Conservation (phyloP, 257 asterid species). For the Plantago major region DNA sequence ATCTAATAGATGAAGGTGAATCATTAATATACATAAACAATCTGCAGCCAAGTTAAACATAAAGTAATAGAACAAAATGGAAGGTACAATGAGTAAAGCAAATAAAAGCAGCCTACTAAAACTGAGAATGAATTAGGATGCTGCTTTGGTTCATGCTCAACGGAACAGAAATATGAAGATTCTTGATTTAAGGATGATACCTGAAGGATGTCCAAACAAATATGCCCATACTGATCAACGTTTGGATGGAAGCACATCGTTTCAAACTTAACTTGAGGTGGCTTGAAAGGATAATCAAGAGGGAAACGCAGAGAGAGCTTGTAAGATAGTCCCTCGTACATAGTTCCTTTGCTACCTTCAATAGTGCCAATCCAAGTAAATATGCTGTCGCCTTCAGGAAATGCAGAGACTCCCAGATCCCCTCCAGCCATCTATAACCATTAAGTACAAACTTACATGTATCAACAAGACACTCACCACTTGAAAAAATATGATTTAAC, state of each 20-base stretch:
- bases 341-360: conserved; percentile 60
- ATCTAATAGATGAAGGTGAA: too few relatives aligned
- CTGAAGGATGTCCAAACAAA: conserved; percentile 75
- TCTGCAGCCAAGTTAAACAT: too few relatives aligned
- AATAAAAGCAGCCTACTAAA: not conserved
- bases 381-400: conserved; percentile 68
- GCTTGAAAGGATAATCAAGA: conserved; percentile 76
- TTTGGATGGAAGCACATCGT: conserved; percentile 75
- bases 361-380: conserved; percentile 68
- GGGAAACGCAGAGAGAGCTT: conserved; percentile 60
- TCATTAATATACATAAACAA: too few relatives aligned
- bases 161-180: not conserved
- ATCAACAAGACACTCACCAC: not conserved
- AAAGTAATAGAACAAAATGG: too few relatives aligned
- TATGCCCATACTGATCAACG: conserved; percentile 62
- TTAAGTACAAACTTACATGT: not conserved
- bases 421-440: conserved; percentile 55
- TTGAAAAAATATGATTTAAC: not conserved
- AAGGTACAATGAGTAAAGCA: too few relatives aligned
- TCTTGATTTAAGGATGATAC: conserved; percentile 22
- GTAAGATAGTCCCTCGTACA: conserved; percentile 57
- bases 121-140: not conserved
- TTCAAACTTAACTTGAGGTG: conserved; percentile 74
- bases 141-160: not conserved
- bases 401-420: conserved; percentile 65